phyloP scores from a whole-genome alignment of 1,139 yeast genomes.

The Suhomyces kunorum region DNA sequence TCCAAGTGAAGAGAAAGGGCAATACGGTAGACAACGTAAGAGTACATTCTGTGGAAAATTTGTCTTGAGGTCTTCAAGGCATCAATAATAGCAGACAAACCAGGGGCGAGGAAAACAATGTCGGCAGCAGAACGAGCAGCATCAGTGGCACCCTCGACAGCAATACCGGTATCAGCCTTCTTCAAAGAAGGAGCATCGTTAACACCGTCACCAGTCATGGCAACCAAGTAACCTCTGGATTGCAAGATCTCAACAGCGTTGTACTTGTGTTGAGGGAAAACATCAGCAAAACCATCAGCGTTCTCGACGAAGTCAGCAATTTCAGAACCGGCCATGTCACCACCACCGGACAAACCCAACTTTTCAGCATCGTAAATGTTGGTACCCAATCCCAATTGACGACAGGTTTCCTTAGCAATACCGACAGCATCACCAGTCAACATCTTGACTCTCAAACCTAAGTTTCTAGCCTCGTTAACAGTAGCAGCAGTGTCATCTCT shows the following conservation, averaged over 20 bases:
- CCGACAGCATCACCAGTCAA: constrained; percentile 99
- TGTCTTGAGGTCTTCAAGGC: constrained; percentile 93
- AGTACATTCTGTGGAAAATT: constrained; percentile 98
- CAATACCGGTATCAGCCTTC: constrained; percentile 97
- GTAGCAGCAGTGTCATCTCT: constrained; percentile 98
- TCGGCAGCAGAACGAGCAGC: constrained; percentile 97
- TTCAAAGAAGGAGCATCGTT: constrained; percentile 95
- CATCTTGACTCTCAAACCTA: constrained; percentile 97
- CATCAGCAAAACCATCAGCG: constrained; percentile 97
- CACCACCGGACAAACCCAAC: constrained; percentile 95
- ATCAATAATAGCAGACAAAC: constrained; percentile 92
- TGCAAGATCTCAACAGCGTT: constrained; percentile 88
- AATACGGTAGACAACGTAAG: constrained; percentile 94
- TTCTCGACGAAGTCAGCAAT: constrained; percentile 94
- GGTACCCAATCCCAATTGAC: constrained; percentile 96
- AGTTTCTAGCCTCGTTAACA: constrained; percentile 87
- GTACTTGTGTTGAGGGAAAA: constrained; percentile 95
- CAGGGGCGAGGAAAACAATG: constrained; percentile 94
- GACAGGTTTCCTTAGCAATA: constrained; percentile 97
- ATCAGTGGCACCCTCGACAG: constrained; percentile 96
- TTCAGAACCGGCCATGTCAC: constrained; percentile 95
- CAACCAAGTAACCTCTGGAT: constrained; percentile 92
- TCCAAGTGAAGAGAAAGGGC: constrained; percentile 92
- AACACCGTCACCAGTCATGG: constrained; percentile 99
- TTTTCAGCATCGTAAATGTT: constrained; percentile 97